Evolutionary conservation across 2,329 filamentous ascomycete genomes (phyloP).

Genomic region (Fusarium vanettenii): DNA sequence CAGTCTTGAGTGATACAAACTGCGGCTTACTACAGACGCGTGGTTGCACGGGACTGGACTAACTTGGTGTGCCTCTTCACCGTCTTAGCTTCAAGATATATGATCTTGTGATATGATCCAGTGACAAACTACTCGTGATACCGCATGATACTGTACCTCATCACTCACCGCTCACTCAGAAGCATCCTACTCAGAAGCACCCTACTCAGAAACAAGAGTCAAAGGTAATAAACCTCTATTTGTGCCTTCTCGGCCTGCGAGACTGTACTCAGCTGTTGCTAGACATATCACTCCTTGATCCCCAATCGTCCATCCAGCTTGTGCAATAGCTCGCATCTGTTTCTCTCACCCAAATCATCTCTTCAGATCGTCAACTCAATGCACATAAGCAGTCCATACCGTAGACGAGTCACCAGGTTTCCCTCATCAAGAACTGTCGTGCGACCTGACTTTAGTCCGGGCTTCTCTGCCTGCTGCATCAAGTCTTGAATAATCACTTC

Average conservation of each 20-base stretch:
- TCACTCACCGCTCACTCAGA: conserved; percentile 31
- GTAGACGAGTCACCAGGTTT: conserved; percentile 42
- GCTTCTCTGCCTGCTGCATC: conserved; percentile 48
- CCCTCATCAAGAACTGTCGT: conserved; percentile 55
- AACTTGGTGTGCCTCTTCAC: neutral
- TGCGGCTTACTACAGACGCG: conserved; percentile 13
- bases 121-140: neutral
- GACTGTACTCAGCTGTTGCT: conserved; percentile 32
- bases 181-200: neutral
- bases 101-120: neutral
- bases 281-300: conserved; percentile 33
- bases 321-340: conserved; percentile 30
- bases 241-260: conserved; percentile 33
- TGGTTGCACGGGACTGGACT: conserved; percentile 17
- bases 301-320: conserved; percentile 24
- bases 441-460: conserved; percentile 50
- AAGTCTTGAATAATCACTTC: conserved; percentile 53
- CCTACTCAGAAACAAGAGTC: neutral
- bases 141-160: conserved; percentile 19
- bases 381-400: conserved; percentile 12
- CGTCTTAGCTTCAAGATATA: conserved; percentile 11
- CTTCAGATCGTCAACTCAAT: conserved; percentile 20
- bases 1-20: conserved; percentile 5
- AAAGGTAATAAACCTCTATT: conserved; percentile 23
- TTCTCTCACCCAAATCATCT: conserved; percentile 28